These are phyloP conservation scores for Candida ponderosae DNA, from an alignment of 805 yeast genomes.

Conservation along the genomic window DNA sequence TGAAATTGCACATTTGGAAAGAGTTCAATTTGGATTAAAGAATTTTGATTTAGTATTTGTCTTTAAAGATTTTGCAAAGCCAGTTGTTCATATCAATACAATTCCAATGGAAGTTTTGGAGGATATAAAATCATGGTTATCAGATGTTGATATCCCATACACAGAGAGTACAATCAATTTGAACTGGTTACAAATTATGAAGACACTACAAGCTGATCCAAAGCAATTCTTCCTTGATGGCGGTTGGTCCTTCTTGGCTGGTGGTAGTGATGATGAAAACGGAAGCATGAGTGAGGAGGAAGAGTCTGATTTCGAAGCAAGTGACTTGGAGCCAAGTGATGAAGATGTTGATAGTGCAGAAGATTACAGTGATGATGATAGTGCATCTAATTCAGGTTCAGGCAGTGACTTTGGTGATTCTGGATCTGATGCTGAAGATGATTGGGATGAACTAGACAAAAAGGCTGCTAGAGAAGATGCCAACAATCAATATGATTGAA, in stretches of 20 bases:
- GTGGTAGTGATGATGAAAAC: constrained; percentile 73
- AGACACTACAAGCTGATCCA: constrained; percentile 86
- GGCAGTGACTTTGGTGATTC: constrained; percentile 27
- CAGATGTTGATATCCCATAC: constrained; percentile 94
- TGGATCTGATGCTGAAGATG: constrained; percentile 24
- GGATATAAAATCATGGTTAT: constrained; percentile 91
- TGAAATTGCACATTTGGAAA: constrained; percentile 91
- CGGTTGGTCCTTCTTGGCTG: constrained; percentile 92
- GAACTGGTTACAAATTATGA: constrained; percentile 95
- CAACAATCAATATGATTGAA: constrained; percentile 23
- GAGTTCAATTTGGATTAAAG: constrained; percentile 94
- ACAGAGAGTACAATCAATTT: constrained; percentile 93
- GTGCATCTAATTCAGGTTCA: constrained; percentile 7
- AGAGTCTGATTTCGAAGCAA: constrained; percentile 44
- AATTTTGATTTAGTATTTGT: constrained; percentile 97
- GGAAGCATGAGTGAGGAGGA: constrained; percentile 58
- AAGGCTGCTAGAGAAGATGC: constrained; percentile 32
- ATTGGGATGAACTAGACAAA: constrained; percentile 30
- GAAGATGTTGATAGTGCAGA: constrained; percentile 32
- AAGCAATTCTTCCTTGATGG: constrained; percentile 91
- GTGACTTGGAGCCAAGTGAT: constrained; percentile 35
- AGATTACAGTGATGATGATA: constrained; percentile 27
- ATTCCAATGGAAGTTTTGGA: constrained; percentile 90
- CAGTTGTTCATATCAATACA: constrained; percentile 89
- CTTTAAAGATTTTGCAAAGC: constrained; percentile 79